phyloP scores from a whole-genome alignment of 352 stramenopile species.

The Pythium oligandrum region DNA sequence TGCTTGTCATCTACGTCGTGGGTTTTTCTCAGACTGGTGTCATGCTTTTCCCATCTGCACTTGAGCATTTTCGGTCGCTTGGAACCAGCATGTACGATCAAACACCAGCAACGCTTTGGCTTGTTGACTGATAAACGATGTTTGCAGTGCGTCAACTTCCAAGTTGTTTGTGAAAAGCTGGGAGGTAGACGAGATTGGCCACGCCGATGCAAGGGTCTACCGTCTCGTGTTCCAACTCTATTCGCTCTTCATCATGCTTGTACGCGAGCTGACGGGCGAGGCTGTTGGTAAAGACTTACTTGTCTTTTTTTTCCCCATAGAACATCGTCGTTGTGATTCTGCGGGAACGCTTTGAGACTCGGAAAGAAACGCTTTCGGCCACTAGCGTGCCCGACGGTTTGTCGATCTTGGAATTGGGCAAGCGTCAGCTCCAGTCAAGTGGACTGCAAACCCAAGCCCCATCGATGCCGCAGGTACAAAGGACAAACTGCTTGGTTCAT shows the following conservation, averaged over 20 bases:
- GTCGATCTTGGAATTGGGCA: slow-evolving; percentile 48
- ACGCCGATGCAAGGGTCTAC: background rate
- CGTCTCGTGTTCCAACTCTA: slow-evolving; percentile 13
- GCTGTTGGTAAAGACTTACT: too few relatives aligned
- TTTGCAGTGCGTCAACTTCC: slow-evolving; percentile 1
- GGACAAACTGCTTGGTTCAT: background rate
- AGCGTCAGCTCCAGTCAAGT: slow-evolving; percentile 44
- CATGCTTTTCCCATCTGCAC: slow-evolving; percentile 34
- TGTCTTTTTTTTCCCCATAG: slow-evolving; percentile 15
- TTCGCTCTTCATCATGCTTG: slow-evolving; percentile 16
- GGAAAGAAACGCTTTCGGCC: slow-evolving; percentile 10
- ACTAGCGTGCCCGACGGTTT: slow-evolving; percentile 23
- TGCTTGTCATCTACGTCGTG: slow-evolving; percentile 42
- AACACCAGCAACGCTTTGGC: too few relatives aligned
- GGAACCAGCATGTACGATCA: slow-evolving; percentile 40
- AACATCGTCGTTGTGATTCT: slow-evolving; percentile 58
- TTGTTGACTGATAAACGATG: too few relatives aligned
- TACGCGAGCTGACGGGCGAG: background rate
- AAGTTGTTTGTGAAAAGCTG: slow-evolving; percentile 8
- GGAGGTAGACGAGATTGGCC: too few relatives aligned
- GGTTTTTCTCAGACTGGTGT: slow-evolving; percentile 38
- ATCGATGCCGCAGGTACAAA: slow-evolving; percentile 36
- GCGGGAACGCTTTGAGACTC: slow-evolving; percentile 51
- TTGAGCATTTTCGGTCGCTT: slow-evolving; percentile 32
- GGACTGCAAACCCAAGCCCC: slow-evolving; percentile 37